phyloP scores from a whole-genome alignment of 805 yeast species.

The Phaffomyces thermotolerans region DNA sequence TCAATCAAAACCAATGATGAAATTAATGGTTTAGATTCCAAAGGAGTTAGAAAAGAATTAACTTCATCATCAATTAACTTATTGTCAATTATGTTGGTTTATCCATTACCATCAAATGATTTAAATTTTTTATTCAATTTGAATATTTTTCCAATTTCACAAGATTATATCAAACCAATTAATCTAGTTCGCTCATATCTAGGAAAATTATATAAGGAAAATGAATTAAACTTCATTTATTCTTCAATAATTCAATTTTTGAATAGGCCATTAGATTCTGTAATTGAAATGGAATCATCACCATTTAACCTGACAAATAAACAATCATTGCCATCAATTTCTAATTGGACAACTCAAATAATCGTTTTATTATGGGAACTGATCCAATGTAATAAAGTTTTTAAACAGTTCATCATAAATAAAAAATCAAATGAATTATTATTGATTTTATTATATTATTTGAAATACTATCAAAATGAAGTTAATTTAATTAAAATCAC shows the following conservation, averaged over 20 bases:
- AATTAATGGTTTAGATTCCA: constrained; percentile 39
- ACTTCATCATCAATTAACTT: constrained; percentile 55
- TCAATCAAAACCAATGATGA: constrained; percentile 32
- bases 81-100: constrained; percentile 51
- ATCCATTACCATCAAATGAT: constrained; percentile 52
- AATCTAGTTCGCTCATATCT: constrained; percentile 46
- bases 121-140: constrained; percentile 28
- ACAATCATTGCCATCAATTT: constrained; percentile 30
- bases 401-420: constrained; percentile 38
- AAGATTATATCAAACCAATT: constrained; percentile 26
- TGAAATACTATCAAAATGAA: constrained; percentile 39
- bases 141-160: constrained; percentile 20
- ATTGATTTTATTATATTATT: constrained; percentile 48
- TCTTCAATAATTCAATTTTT: constrained; percentile 42
- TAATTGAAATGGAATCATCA: constrained; percentile 31
- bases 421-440: constrained; percentile 47
- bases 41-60: constrained; percentile 33
- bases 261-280: constrained; percentile 35
- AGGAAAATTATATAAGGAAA: constrained; percentile 46
- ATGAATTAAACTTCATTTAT: constrained; percentile 45
- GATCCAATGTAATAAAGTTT: constrained; percentile 59
- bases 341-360: constrained; percentile 51
- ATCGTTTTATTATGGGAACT: constrained; percentile 69
- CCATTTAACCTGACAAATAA: constrained; percentile 24
- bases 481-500: constrained; percentile 40